Evolutionary conservation across 176 grass and related monocot species (phyloP), one percentile per base, ranked within the genome.

Genomic region (Eragrostis curvula): DNA sequence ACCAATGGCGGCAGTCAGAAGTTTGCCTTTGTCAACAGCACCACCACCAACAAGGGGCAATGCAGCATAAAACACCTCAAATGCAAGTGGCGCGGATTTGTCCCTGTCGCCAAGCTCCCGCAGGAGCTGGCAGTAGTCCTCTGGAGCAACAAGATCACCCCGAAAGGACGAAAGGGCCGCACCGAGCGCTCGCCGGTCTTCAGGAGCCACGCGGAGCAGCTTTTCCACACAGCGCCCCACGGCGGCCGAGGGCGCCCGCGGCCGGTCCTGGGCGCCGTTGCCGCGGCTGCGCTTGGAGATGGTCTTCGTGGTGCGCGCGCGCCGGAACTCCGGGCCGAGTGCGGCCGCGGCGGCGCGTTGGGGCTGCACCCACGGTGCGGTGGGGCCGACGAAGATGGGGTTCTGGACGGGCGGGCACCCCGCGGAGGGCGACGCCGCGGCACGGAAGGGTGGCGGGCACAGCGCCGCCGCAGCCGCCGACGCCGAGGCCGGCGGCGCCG

Each of bases 221-320:
- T 81, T 83, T 82, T 78, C 67, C 3, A 98, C 84, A 27, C 96
- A 98, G 29, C 66, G 84, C 0, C 84, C 77, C 8, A 87, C 92
- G 17, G 84, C 71, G 6, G 78, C 56, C 21, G 87, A 82, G 61
- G 85, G 58, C 59, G 70, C 63, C 12, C 79, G 79, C 9, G 71
- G 62, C 24, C 70, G 64, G 21, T 85, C 82, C 15, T 75, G 83
- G 1, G 68, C 51, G 25, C 73, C 85, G 5, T 61, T 9, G 6
- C 92, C 81, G 28, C 94, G 81, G 68, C 85, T 94, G 64, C 96
- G 75, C 84, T 98, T 98, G 84, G 96, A 98, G 79, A 98, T 85
- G 70, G 92, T 86, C 42, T 79, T 85, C 12, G 92, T 98, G 79
- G 88, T 86, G 27, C 92, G 96, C 77, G 79, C 82, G 6, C 90